phyloP scores from a whole-genome alignment of 1,284 basidiomycete genomes.

The Tilletia walkeri region DNA sequence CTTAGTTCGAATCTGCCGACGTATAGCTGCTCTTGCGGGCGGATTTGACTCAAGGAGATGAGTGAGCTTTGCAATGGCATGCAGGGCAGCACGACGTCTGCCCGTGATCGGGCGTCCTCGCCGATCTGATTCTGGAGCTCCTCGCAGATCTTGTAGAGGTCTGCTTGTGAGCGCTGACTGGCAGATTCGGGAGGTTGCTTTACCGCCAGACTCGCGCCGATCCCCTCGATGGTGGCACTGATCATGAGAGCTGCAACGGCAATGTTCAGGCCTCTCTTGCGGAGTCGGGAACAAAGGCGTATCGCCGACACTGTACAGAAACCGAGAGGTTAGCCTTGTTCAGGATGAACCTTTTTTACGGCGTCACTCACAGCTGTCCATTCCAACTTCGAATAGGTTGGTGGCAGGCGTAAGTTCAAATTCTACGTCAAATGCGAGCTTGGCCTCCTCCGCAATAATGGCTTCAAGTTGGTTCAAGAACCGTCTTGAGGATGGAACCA shows the following conservation, averaged over 20 bases:
- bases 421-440: constrained; percentile 16
- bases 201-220: no score
- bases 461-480: constrained; percentile 26
- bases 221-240: constrained; percentile 32
- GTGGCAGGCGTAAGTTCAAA: constrained; percentile 3
- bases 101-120: neutral
- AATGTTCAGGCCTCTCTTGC: constrained; percentile 26
- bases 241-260: constrained; percentile 34
- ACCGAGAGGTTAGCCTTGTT: neutral
- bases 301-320: constrained; percentile 34
- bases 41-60: constrained; percentile 33
- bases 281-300: constrained; percentile 35
- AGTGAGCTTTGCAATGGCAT: constrained; percentile 46
- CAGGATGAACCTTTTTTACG: neutral
- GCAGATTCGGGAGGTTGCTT: neutral
- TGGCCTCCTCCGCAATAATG: constrained; percentile 26
- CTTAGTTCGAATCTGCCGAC: neutral
- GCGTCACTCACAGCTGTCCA: constrained; percentile 34
- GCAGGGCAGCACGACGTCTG: constrained; percentile 31
- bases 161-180: neutral
- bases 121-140: constrained; percentile 7
- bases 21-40: neutral
- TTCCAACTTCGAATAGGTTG: constrained; percentile 42
- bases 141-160: neutral
- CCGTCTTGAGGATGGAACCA: constrained; percentile 14